Evolutionary conservation across 768 basidiomycete species (phyloP).

Genomic region (Daedaleopsis sinensis): DNA sequence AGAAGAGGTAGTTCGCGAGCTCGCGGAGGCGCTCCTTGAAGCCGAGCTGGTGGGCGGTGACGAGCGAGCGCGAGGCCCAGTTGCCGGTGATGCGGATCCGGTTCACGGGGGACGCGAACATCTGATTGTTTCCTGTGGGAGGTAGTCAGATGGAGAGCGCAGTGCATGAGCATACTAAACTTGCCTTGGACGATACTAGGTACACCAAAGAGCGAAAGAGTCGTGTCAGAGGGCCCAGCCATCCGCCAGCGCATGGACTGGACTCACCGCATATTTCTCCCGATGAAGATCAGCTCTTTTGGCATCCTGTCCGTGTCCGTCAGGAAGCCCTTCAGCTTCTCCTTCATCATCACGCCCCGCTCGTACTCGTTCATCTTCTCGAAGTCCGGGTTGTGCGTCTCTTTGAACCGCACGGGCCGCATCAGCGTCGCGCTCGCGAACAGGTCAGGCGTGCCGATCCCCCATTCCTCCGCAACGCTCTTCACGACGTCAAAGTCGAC

Average conservation of each 20-base stretch:
- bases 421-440: slow-evolving; percentile 76
- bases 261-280: slow-evolving; percentile 70
- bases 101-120: slow-evolving; percentile 85
- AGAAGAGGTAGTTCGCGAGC: slow-evolving; percentile 62
- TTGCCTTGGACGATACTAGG: slow-evolving; percentile 39
- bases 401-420: slow-evolving; percentile 54
- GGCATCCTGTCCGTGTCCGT: slow-evolving; percentile 79
- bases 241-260: neutral
- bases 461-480: slow-evolving; percentile 60
- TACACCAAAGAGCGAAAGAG: neutral
- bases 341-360: slow-evolving; percentile 67
- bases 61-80: slow-evolving; percentile 75
- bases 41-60: slow-evolving; percentile 45
- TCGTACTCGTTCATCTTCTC: slow-evolving; percentile 63
- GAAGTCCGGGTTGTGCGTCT: slow-evolving; percentile 26
- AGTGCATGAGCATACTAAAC: neutral
- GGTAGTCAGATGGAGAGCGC: neutral
- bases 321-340: slow-evolving; percentile 65
- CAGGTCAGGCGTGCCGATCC: slow-evolving; percentile 69
- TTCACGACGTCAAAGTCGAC: slow-evolving; percentile 58
- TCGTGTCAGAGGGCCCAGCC: neutral
- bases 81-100: slow-evolving; percentile 87
- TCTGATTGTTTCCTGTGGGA: slow-evolving; percentile 63
- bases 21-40: slow-evolving; percentile 49
- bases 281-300: slow-evolving; percentile 73